Conservation (phyloP, 2,329 filamentous ascomycete species). For the Paracamarosporium sp. region DNA sequence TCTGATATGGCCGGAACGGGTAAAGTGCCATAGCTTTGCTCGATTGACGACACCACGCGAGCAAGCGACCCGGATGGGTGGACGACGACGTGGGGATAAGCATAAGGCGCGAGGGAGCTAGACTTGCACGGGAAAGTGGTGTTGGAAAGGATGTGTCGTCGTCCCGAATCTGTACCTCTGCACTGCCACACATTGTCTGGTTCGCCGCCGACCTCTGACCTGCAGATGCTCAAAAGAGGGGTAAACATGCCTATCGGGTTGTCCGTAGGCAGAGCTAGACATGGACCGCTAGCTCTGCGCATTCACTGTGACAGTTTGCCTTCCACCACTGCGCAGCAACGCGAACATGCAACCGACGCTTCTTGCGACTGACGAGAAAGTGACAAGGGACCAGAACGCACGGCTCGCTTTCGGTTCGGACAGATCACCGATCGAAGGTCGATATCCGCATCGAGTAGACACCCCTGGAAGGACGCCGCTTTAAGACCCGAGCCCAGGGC, state of each 20-base stretch:
- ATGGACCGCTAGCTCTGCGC: background rate
- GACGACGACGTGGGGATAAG: slow-evolving; percentile 8
- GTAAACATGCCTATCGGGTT: background rate
- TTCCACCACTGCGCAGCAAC: background rate
- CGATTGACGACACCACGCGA: slow-evolving; percentile 5
- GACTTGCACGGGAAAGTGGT: slow-evolving; percentile 4
- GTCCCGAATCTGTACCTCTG: background rate
- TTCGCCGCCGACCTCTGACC: background rate
- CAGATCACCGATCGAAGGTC: slow-evolving; percentile 12
- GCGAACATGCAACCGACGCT: too few relatives aligned
- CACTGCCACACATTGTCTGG: slow-evolving; percentile 19
- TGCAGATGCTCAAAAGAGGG: slow-evolving; percentile 2
- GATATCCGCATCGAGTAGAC: slow-evolving; percentile 10
- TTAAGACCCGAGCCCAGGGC: slow-evolving; percentile 4
- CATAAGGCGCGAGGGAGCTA: slow-evolving; percentile 8
- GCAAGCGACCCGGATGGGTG: slow-evolving; percentile 3
- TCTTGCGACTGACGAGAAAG: background rate
- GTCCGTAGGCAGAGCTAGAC: background rate
- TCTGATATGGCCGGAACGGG: background rate
- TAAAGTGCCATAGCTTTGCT: background rate
- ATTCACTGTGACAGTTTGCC: background rate
- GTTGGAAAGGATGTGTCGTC: background rate
- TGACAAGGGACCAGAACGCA: background rate
- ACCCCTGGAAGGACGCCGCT: background rate
- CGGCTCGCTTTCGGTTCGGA: slow-evolving; percentile 2